phyloP scores from a whole-genome alignment of 345 rosid species.

The Clarkia xantiana region DNA sequence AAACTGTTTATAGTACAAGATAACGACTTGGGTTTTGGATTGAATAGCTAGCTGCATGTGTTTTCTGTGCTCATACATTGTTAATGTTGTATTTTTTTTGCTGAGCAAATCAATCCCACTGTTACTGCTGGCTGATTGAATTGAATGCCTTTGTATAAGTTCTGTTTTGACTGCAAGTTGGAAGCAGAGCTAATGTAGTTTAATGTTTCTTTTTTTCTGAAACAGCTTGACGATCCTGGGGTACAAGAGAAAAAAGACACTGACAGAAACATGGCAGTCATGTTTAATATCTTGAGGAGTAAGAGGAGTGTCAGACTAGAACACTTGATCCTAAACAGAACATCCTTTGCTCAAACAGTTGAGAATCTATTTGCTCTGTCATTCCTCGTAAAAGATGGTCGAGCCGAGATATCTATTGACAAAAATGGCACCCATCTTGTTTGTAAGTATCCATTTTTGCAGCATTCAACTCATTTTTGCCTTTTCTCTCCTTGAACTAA shows the following conservation, averaged over 20 bases:
- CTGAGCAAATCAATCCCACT: no score
- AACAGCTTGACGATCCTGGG: constrained; percentile 42
- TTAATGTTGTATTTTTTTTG: no score
- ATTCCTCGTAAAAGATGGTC: constrained; percentile 80
- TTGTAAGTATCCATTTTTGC: constrained; percentile 30
- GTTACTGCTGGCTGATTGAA: no score
- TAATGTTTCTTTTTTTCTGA: neutral
- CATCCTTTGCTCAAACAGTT: constrained; percentile 77
- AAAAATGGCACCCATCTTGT: constrained; percentile 53
- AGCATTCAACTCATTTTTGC: neutral
- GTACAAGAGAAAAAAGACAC: constrained; percentile 72
- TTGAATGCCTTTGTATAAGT: no score
- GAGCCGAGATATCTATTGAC: constrained; percentile 47
- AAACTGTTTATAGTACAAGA: no score
- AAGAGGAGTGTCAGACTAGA: constrained; percentile 52
- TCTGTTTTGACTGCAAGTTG: neutral
- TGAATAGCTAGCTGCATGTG: no score
- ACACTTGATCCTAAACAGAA: constrained; percentile 52
- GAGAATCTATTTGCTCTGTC: constrained; percentile 87
- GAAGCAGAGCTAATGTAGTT: constrained; percentile 1
- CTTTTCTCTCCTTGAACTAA: neutral
- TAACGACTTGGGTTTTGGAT: no score
- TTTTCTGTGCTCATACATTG: no score
- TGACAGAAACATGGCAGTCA: constrained; percentile 56
- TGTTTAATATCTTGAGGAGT: constrained; percentile 55